Evolutionary conservation across 805 yeast genomes (phyloP), one percentile per base, ranked within the genome.

Genomic region (Saccharomycodes ludwigii): DNA sequence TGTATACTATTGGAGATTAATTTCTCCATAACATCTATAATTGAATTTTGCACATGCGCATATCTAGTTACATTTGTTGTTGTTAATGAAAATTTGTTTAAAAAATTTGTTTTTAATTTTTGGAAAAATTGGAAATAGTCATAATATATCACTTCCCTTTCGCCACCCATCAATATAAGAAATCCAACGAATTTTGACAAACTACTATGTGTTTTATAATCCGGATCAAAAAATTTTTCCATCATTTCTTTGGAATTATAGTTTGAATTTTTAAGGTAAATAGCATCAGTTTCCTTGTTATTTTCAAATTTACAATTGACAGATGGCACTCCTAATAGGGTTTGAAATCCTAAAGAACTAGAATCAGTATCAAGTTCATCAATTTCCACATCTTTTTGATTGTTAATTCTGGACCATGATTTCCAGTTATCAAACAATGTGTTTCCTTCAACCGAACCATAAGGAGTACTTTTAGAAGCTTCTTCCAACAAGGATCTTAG

Each of bases 301-400:
- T 47, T 48, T 4, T 30, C 32, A 42, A 66, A 68, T 6, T 71
- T 68, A 32, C 73, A 48, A 31, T 65, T 64, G 8, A 72, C 62
- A 0, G 79, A 65, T 2, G 86, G 81, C 24, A 78, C 67, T 5
- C 84, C 86, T 40, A 76, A 48, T 46, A 71, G 74, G 43, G 69
- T 68, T 49, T 76, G 81, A 41, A 76, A 75, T 7, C 71, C 72
- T 3, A 71, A 61, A 43, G 61, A 68, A 44, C 72, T 78, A 2
- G 76, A 61, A 5, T 70, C 68, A 7, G 71, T 63, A 3, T 72
- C 70, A 10, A 72, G 56, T 14, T 57, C 45, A 3, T 44, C 49
- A 29, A 73, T 57, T 0, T 57, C 44, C 6, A 60, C 59, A 30
- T 54, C 59, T 3, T 27, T 21, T 7, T 11, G 9, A 15, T 16